Percentiles rank a stretch among this genome's conserved stretches.
These are phyloP conservation scores for Tolypocladium album DNA, from an alignment of 2,329 filamentous ascomycete genomes.

Conservation along the genomic window DNA sequence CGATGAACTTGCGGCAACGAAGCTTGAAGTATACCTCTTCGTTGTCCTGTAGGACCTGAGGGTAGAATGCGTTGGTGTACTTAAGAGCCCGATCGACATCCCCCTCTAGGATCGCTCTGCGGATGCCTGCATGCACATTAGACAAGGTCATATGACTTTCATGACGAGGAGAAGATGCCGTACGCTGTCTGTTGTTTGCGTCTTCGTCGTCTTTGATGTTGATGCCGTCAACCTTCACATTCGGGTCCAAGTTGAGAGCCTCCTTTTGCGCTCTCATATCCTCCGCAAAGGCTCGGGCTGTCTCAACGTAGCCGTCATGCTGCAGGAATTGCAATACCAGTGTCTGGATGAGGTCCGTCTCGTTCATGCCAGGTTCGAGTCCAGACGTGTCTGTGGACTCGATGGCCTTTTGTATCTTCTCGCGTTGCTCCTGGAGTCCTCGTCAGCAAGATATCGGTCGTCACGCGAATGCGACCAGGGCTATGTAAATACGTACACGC, in stretches of 20 bases:
- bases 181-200: slow-evolving; percentile 77
- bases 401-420: slow-evolving; percentile 51
- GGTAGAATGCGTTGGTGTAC: slow-evolving; percentile 68
- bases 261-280: slow-evolving; percentile 68
- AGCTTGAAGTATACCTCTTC: slow-evolving; percentile 80
- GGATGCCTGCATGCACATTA: slow-evolving; percentile 52
- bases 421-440: slow-evolving; percentile 43
- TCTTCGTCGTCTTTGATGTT: slow-evolving; percentile 74
- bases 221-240: slow-evolving; percentile 42
- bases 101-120: slow-evolving; percentile 77
- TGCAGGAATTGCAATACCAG: slow-evolving; percentile 79
- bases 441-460: slow-evolving; percentile 6
- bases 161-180: slow-evolving; percentile 15
- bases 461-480: background rate
- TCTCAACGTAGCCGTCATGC: slow-evolving; percentile 93
- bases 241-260: slow-evolving; percentile 51
- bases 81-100: slow-evolving; percentile 88
- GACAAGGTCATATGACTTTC: background rate
- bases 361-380: slow-evolving; percentile 54
- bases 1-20: slow-evolving; percentile 84
- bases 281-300: slow-evolving; percentile 74
- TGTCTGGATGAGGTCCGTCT: slow-evolving; percentile 71
- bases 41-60: slow-evolving; percentile 67
- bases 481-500: slow-evolving; percentile 39
- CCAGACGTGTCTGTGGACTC: slow-evolving; percentile 42